Conservation (phyloP, 2,329 filamentous ascomycete genomes). For the Epichloe uncinata region DNA sequence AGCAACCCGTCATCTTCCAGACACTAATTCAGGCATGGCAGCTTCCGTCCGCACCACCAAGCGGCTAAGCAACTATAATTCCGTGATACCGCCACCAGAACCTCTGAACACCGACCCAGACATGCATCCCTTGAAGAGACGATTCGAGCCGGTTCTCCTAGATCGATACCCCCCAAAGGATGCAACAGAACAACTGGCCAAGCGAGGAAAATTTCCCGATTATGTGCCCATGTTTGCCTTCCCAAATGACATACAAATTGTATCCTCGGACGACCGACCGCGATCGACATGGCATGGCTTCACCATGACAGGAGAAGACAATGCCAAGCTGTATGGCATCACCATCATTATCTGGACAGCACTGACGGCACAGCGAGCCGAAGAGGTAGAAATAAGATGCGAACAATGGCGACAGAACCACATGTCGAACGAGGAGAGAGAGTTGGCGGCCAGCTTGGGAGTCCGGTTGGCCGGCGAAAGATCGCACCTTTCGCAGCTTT, state of each 20-base stretch:
- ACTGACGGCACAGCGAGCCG: slow-evolving; percentile 65
- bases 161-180: slow-evolving; percentile 88
- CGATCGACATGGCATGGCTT: slow-evolving; percentile 98
- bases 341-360: slow-evolving; percentile 90
- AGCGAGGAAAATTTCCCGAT: slow-evolving; percentile 80
- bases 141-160: slow-evolving; percentile 90
- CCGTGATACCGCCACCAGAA: slow-evolving; percentile 87
- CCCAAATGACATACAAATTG: slow-evolving; percentile 92
- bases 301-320: slow-evolving; percentile 90
- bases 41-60: slow-evolving; percentile 64
- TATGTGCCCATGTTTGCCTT: slow-evolving; percentile 99
- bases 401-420: slow-evolving; percentile 75
- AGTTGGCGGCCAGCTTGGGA: slow-evolving; percentile 82
- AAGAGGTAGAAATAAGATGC: slow-evolving; percentile 69
- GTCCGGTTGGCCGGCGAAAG: slow-evolving; percentile 77
- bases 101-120: slow-evolving; percentile 78
- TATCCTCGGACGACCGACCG: slow-evolving; percentile 86
- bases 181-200: slow-evolving; percentile 64
- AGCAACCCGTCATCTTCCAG: not conserved
- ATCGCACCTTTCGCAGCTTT: slow-evolving; percentile 75
- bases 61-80: slow-evolving; percentile 93
- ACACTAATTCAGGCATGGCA: slow-evolving; percentile 15
- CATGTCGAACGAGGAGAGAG: slow-evolving; percentile 83
- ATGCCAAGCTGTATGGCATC: slow-evolving; percentile 82
- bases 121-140: slow-evolving; percentile 89